phyloP scores from a whole-genome alignment of 768 basidiomycete species.

The Pleurotus tuoliensis region DNA sequence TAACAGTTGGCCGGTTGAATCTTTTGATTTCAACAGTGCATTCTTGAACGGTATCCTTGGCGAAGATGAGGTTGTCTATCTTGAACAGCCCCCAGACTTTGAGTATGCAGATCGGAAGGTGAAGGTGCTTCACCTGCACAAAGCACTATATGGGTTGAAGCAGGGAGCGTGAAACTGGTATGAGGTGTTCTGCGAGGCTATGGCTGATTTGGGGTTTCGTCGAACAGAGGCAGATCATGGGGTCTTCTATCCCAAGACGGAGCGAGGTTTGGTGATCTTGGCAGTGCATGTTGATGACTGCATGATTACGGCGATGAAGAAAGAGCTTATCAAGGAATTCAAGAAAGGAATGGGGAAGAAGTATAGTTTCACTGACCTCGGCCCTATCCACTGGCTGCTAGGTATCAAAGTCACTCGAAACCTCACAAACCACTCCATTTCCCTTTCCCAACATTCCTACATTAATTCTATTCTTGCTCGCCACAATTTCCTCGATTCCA shows the following conservation, averaged over 20 bases:
- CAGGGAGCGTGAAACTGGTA: constrained; percentile 29
- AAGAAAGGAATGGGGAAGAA: constrained; percentile 11
- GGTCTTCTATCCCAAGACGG: constrained; percentile 16
- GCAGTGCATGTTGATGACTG: constrained; percentile 25
- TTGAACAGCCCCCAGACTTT: background rate
- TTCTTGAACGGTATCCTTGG: background rate
- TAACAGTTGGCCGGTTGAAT: background rate
- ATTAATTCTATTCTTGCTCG: constrained; percentile 19
- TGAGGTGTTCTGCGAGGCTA: constrained; percentile 17
- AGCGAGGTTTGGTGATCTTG: constrained; percentile 16
- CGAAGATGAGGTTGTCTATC: background rate
- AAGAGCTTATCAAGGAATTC: constrained; percentile 9
- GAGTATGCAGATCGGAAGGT: background rate
- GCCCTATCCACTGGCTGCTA: constrained; percentile 20
- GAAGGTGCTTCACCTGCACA: background rate
- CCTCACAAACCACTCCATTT: constrained; percentile 16
- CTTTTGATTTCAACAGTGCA: background rate
- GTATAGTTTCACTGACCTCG: constrained; percentile 16
- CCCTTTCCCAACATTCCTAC: constrained; percentile 28
- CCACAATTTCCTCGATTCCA: constrained; percentile 17
- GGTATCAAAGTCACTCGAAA: constrained; percentile 27
- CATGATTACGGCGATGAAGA: constrained; percentile 13
- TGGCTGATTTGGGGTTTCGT: constrained; percentile 17
- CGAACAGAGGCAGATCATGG: constrained; percentile 17
- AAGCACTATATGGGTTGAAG: constrained; percentile 30